These are phyloP conservation scores for Thielaviopsis euricoi DNA, from an alignment of 2,329 filamentous ascomycete genomes.

Conservation along the genomic window DNA sequence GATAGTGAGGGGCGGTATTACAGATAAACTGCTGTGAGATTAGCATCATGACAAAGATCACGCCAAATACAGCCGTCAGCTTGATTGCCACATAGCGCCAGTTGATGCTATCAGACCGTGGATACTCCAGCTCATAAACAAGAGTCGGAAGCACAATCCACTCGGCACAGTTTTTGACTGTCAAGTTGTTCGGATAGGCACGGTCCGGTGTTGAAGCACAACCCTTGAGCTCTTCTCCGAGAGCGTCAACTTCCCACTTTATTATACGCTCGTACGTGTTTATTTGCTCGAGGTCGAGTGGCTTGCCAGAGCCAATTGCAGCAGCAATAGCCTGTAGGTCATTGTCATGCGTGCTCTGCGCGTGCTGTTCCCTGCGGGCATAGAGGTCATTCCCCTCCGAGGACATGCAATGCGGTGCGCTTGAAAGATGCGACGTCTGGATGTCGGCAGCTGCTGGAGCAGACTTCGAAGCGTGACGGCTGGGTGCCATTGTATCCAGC, in stretches of 20 bases:
- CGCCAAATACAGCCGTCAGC: slow-evolving; percentile 49
- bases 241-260: slow-evolving; percentile 46
- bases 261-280: slow-evolving; percentile 48
- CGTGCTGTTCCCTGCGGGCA: slow-evolving; percentile 24
- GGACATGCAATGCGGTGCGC: slow-evolving; percentile 11
- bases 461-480: background rate
- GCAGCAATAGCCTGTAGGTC: slow-evolving; percentile 32
- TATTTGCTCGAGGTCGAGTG: slow-evolving; percentile 46
- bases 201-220: slow-evolving; percentile 34
- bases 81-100: slow-evolving; percentile 66
- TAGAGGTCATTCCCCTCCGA: background rate
- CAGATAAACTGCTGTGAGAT: slow-evolving; percentile 61
- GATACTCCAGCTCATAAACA: slow-evolving; percentile 67
- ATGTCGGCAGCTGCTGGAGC: slow-evolving; percentile 14
- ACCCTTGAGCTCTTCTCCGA: slow-evolving; percentile 48
- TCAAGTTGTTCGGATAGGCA: slow-evolving; percentile 55
- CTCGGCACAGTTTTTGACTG: slow-evolving; percentile 46
- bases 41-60: slow-evolving; percentile 65
- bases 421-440: slow-evolving; percentile 10
- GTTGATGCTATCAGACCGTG: slow-evolving; percentile 48
- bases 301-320: slow-evolving; percentile 26
- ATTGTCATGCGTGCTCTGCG: slow-evolving; percentile 43
- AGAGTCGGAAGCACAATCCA: slow-evolving; percentile 62
- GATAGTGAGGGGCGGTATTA: slow-evolving; percentile 13
- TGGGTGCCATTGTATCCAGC: slow-evolving; percentile 25